Evolutionary conservation across 2,329 filamentous ascomycete species (phyloP), one percentile per base, ranked within the genome.

Genomic region (Atkinsonella hypoxylon): DNA sequence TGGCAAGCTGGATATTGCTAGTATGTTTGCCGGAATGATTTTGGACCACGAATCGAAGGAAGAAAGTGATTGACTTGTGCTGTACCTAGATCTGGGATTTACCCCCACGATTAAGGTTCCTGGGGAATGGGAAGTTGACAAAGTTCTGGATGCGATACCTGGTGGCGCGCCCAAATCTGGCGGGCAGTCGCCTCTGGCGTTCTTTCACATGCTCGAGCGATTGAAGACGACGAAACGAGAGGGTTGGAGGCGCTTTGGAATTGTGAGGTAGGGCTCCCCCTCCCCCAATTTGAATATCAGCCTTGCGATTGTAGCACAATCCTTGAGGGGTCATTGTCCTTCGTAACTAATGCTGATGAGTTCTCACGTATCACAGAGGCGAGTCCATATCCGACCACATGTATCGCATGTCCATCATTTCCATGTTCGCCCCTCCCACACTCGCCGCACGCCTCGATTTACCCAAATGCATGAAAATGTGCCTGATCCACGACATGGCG

Each of bases 351-450:
- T 30, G 42, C 41, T 46, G n/a, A 12, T 26, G 31, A 18, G 18
- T 10, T 18, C 11, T 20, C 34, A 11, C 8, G 22, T 7, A 9
- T 31, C 26, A 6, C 55, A 82, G 77, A 52, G 86, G 88, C 65
- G 93, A 98, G 69, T 95, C 89, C 2, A 96, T 98, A 63, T 79
- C 88, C 49, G 93, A 98, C 71, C 93, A 98, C 76, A 98, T 98
- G 93, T 98, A 97, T 71, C 89, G 93, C 70, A 98, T 98, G 93
- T 89, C 90, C 47, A 79, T 98, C 58, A 89, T 98, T 67, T 89
- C 88, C 56, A 87, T 98, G 83, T 80, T 96, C 57, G 89, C 89
- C 2, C 91, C 93, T 1, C 76, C 87, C 0, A 70, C 84, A 1
- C 79, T 96, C 11, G 76, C 82, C 2, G 70, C 80, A 0, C 78